phyloP scores from a whole-genome alignment of 2,329 filamentous ascomycete genomes.

The Triangularia verruculosa region DNA sequence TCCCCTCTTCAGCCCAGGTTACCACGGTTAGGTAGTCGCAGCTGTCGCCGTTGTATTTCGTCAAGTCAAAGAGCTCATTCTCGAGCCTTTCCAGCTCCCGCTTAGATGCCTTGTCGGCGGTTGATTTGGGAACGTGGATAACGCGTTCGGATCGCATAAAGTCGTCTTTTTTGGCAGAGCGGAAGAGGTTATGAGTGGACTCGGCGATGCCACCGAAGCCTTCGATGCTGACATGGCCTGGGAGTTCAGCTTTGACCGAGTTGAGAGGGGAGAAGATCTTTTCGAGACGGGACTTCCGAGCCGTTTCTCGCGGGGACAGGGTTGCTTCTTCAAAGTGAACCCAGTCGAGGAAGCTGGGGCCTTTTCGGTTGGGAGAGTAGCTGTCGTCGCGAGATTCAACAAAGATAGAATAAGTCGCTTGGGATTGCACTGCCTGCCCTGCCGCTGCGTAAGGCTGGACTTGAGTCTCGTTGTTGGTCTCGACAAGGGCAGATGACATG shows the following conservation, averaged over 20 bases:
- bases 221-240: constrained; percentile 22
- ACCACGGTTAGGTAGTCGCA: constrained; percentile 22
- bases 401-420: not conserved
- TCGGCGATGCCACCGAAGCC: constrained; percentile 23
- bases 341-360: constrained; percentile 22
- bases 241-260: constrained; percentile 20
- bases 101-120: constrained; percentile 1
- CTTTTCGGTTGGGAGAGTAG: not conserved
- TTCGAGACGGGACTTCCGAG: constrained; percentile 18
- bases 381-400: not conserved
- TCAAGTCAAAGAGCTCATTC: constrained; percentile 26
- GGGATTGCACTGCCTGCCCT: not conserved
- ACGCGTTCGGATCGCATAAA: constrained; percentile 23
- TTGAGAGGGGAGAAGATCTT: constrained; percentile 20
- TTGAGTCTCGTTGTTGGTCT: constrained; percentile 11
- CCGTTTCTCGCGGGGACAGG: constrained; percentile 19
- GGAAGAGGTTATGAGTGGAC: constrained; percentile 23
- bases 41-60: constrained; percentile 21
- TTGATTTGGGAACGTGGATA: constrained; percentile 7
- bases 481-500: constrained; percentile 5
- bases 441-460: constrained; percentile 8
- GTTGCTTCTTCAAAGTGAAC: constrained; percentile 16
- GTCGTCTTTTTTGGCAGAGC: constrained; percentile 21
- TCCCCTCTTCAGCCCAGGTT: constrained; percentile 23
- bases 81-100: constrained; percentile 23